These are phyloP conservation scores for Multifurca ochricompacta DNA, from an alignment of 768 basidiomycete genomes.

Conservation along the genomic window DNA sequence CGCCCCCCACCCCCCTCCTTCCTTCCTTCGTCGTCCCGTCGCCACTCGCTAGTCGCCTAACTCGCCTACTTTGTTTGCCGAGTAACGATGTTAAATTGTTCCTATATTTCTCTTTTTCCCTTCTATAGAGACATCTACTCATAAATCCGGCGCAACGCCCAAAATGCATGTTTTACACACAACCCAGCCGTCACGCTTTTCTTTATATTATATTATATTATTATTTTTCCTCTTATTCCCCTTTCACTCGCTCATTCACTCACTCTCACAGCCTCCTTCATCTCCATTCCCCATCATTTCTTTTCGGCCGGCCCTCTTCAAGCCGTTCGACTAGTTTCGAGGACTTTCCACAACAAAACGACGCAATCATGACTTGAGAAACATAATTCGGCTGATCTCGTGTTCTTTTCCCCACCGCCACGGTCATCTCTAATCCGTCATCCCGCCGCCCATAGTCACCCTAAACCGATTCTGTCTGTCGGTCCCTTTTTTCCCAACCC, in stretches of 20 bases:
- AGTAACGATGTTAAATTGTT: no score
- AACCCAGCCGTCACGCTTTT: neutral
- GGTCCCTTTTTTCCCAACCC: neutral
- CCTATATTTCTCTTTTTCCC: neutral
- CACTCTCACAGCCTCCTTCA: slow-evolving; percentile 9
- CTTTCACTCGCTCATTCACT: no score
- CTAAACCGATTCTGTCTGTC: slow-evolving; percentile 1
- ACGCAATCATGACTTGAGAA: neutral
- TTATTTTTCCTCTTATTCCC: neutral
- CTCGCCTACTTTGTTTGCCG: no score
- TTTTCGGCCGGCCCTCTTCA: neutral
- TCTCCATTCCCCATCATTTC: slow-evolving; percentile 7
- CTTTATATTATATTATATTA: no score
- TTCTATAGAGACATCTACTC: no score
- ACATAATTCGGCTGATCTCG: slow-evolving; percentile 2
- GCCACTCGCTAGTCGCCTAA: no score
- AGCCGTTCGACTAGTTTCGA: neutral
- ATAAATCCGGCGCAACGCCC: slow-evolving; percentile 10
- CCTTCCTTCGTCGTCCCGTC: no score
- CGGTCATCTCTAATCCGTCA: neutral
- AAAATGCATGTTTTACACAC: slow-evolving; percentile 8
- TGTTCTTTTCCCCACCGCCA: neutral
- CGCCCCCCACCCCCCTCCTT: slow-evolving; percentile 1
- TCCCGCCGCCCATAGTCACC: neutral
- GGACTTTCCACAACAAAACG: neutral